A percentile compares a stretch with the other conserved stretches of the same genome.
Evolutionary conservation across 2,329 filamentous ascomycete genomes (phyloP).

Genomic region (Tolypocladium tropicale): DNA sequence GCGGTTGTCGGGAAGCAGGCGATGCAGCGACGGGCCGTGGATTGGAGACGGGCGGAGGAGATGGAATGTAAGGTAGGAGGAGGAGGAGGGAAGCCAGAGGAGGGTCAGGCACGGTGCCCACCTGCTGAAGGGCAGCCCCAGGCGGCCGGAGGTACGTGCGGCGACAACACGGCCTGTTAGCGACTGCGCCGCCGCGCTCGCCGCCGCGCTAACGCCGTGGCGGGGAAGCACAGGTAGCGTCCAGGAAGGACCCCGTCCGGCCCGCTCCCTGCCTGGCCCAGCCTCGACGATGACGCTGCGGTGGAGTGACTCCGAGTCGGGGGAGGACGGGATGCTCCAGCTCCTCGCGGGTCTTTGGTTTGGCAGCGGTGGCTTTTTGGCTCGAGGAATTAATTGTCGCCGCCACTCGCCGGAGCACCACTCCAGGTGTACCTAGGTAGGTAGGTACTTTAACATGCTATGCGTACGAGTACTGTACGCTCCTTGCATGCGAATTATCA

Average conservation of each 20-base stretch:
- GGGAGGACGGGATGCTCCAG: too few species aligned
- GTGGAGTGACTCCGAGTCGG: background rate
- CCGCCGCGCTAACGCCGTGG: background rate
- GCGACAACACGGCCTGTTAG: background rate
- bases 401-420: too few species aligned
- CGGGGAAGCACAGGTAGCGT: background rate
- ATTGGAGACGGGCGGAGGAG: background rate
- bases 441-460: too few species aligned
- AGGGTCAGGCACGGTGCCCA: background rate
- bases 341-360: too few species aligned
- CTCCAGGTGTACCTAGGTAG: too few species aligned
- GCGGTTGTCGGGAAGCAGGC: background rate
- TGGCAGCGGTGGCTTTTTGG: too few species aligned
- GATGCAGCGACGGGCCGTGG: background rate
- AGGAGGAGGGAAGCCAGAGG: background rate
- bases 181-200: background rate
- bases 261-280: background rate
- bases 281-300: background rate
- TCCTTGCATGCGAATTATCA: too few species aligned
- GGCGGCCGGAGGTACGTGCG: background rate
- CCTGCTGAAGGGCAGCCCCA: background rate
- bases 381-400: too few species aligned
- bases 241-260: background rate
- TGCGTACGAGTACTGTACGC: too few species aligned
- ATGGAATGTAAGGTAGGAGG: background rate